Evolutionary conservation across 2,329 filamentous ascomycete genomes (phyloP).

Genomic region (Ceratocystis alfenasii): DNA sequence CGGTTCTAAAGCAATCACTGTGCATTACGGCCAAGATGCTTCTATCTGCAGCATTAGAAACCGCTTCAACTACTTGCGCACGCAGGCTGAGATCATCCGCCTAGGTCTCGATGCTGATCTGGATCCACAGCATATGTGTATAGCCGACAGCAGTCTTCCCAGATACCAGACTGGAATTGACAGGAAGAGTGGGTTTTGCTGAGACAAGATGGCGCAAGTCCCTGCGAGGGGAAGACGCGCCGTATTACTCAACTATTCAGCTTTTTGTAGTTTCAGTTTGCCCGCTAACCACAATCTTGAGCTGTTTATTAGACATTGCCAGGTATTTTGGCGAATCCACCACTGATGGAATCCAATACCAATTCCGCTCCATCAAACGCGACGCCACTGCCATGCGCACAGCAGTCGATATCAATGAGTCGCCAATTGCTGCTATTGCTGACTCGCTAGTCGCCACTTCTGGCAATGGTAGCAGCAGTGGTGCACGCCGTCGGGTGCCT

Average conservation of each 20-base stretch:
- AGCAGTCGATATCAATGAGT: constrained; percentile 35
- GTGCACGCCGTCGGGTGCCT: constrained; percentile 18
- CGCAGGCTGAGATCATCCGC: constrained; percentile 33
- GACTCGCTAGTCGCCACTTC: constrained; percentile 23
- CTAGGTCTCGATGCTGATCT: constrained; percentile 29
- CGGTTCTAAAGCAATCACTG: constrained; percentile 34
- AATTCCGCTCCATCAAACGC: constrained; percentile 45
- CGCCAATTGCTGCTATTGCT: constrained; percentile 35
- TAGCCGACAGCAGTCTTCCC: constrained; percentile 30
- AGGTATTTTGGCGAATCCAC: constrained; percentile 50
- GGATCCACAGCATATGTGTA: constrained; percentile 35
- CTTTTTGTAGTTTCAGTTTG: not conserved
- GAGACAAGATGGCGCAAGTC: not conserved
- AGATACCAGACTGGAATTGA: constrained; percentile 32
- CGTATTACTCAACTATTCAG: not conserved
- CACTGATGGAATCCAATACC: constrained; percentile 45
- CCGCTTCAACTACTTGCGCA: constrained; percentile 39
- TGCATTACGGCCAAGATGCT: constrained; percentile 40
- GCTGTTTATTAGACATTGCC: constrained; percentile 39
- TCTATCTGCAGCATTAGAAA: constrained; percentile 39
- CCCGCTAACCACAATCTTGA: not conserved
- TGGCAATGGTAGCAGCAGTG: constrained; percentile 15
- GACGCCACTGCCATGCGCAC: constrained; percentile 39
- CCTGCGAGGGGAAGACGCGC: not conserved
- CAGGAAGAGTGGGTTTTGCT: constrained; percentile 32